Conservation (phyloP, 768 basidiomycete species). For the Heimioporus sp. region DNA sequence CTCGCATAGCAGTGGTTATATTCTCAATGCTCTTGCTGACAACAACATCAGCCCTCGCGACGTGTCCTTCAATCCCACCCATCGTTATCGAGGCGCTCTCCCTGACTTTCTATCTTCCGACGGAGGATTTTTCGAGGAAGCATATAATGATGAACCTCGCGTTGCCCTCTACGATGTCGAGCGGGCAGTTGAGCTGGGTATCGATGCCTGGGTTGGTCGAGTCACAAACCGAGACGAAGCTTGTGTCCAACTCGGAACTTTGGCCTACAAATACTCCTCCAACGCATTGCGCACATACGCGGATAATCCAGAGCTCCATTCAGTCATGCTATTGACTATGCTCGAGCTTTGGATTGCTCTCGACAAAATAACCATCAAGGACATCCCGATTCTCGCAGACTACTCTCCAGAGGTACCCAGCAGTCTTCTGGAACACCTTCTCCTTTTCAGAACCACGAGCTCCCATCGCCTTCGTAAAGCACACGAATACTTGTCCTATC, state of each 20-base stretch:
- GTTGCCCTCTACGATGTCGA: constrained; percentile 39
- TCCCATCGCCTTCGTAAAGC: constrained; percentile 30
- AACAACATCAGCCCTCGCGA: constrained; percentile 1
- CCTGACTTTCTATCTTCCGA: constrained; percentile 15
- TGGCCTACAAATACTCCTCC: constrained; percentile 24
- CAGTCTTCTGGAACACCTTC: constrained; percentile 38
- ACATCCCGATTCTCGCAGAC: constrained; percentile 37
- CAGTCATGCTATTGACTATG: constrained; percentile 42
- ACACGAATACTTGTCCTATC: constrained; percentile 29
- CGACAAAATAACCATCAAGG: constrained; percentile 34
- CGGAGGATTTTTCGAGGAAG: constrained; percentile 12
- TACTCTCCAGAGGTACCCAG: constrained; percentile 47
- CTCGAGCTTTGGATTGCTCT: constrained; percentile 49
- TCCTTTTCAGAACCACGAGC: constrained; percentile 33
- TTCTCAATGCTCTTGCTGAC: constrained; percentile 19
- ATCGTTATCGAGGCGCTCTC: constrained; percentile 10
- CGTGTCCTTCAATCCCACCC: background rate
- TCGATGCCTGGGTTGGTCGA: constrained; percentile 34
- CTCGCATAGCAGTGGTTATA: constrained; percentile 23
- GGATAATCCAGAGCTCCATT: constrained; percentile 36
- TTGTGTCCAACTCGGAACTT: constrained; percentile 26
- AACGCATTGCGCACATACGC: constrained; percentile 27
- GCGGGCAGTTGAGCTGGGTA: constrained; percentile 23
- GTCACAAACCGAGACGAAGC: constrained; percentile 18
- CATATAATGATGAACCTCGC: constrained; percentile 7